Conservation (phyloP, 2,329 filamentous ascomycete genomes). For the Calycina herbarum region DNA sequence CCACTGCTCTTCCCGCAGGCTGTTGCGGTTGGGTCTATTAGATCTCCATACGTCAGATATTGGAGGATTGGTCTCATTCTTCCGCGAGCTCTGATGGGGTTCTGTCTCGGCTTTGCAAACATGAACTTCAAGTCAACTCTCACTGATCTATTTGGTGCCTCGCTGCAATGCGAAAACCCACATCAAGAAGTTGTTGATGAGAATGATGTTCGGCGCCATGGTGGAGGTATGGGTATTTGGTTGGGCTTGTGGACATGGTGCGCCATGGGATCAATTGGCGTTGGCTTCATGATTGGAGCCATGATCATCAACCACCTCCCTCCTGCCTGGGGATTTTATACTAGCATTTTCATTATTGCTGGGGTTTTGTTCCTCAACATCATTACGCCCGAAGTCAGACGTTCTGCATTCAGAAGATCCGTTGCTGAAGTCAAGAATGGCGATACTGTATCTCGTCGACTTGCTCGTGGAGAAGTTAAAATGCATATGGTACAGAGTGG, state of each 20-base stretch:
- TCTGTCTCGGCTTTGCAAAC: slow-evolving; percentile 71
- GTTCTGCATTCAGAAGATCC: slow-evolving; percentile 67
- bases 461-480: slow-evolving; percentile 73
- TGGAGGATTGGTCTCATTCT: slow-evolving; percentile 64
- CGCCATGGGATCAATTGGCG: slow-evolving; percentile 67
- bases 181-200: slow-evolving; percentile 70
- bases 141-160: slow-evolving; percentile 75
- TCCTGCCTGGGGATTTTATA: slow-evolving; percentile 75
- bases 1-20: slow-evolving; percentile 77
- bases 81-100: slow-evolving; percentile 65
- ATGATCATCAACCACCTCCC: slow-evolving; percentile 63
- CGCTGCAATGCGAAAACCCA: slow-evolving; percentile 69
- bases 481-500: slow-evolving; percentile 72
- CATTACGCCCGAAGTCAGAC: slow-evolving; percentile 69
- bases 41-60: slow-evolving; percentile 54
- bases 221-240: slow-evolving; percentile 79
- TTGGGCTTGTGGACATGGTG: slow-evolving; percentile 77
- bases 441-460: slow-evolving; percentile 53
- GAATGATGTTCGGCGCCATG: slow-evolving; percentile 70
- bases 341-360: slow-evolving; percentile 67
- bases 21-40: slow-evolving; percentile 57
- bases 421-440: slow-evolving; percentile 62
- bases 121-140: slow-evolving; percentile 74
- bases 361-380: slow-evolving; percentile 68
- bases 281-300: slow-evolving; percentile 73